A percentile compares a stretch with the other conserved stretches of the same genome.
Conservation (phyloP, 805 yeast species). For the Scheffersomyces amazonensis region DNA sequence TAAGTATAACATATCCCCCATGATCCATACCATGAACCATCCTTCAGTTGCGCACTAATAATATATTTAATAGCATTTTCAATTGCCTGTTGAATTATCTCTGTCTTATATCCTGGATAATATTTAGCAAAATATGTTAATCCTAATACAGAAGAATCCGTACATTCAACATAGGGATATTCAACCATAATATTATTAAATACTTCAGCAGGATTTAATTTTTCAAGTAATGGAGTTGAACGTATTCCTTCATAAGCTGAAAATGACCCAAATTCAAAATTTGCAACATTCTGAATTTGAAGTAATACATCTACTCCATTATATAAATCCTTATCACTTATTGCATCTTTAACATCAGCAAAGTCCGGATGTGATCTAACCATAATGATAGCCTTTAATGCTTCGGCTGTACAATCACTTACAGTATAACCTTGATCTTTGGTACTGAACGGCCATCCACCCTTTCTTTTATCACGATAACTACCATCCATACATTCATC, state of each 20-base stretch:
- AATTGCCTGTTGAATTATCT: constrained; percentile 68
- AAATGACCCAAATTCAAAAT: constrained; percentile 85
- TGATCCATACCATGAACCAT: constrained; percentile 97
- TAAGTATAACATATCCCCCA: constrained; percentile 98
- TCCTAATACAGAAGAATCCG: constrained; percentile 92
- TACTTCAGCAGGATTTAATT: constrained; percentile 93
- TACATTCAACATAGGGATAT: constrained; percentile 97
- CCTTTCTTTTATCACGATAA: constrained; percentile 77
- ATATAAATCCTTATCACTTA: constrained; percentile 52
- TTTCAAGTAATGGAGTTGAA: constrained; percentile 74
- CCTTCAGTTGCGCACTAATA: constrained; percentile 59
- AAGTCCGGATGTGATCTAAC: constrained; percentile 65
- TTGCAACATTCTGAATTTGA: constrained; percentile 72
- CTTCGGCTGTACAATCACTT: constrained; percentile 95
- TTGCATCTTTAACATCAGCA: constrained; percentile 46
- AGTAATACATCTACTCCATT: constrained; percentile 77
- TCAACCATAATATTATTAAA: constrained; percentile 98
- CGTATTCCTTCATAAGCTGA: constrained; percentile 87
- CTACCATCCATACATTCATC: constrained; percentile 74
- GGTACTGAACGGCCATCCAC: constrained; percentile 97
- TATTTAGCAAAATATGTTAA: constrained; percentile 70
- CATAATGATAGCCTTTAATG: constrained; percentile 91
- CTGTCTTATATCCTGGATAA: constrained; percentile 59
- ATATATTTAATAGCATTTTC: constrained; percentile 73
- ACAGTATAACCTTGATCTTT: constrained; percentile 96